Conservation (phyloP, 306 rosid species). For the Citrullus colocynthis region DNA sequence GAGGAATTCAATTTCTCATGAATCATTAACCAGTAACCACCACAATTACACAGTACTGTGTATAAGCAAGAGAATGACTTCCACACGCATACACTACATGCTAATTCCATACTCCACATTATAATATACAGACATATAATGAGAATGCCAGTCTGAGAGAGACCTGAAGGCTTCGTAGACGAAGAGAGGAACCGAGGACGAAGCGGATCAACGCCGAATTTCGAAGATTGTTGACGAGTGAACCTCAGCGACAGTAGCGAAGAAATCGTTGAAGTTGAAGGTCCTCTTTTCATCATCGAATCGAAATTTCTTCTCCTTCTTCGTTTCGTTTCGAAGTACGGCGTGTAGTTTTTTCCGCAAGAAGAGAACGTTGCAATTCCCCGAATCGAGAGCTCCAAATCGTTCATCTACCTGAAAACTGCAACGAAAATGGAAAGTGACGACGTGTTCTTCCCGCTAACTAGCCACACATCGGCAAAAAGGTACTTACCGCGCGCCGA, state of each 20-base stretch:
- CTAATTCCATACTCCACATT: neutral
- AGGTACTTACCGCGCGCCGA: neutral
- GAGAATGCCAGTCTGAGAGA: neutral
- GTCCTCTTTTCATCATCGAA: slow-evolving; percentile 7
- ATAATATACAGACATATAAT: neutral
- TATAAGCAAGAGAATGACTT: neutral
- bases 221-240: neutral
- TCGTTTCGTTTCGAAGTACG: neutral
- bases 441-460: neutral
- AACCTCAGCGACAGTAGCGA: neutral
- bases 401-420: neutral
- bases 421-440: neutral
- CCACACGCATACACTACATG: neutral
- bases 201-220: neutral
- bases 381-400: neutral
- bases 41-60: neutral
- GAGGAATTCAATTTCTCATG: neutral
- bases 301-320: neutral
- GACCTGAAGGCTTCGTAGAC: slow-evolving; percentile 8
- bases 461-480: neutral
- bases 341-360: neutral
- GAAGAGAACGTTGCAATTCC: neutral
- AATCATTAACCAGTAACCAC: neutral
- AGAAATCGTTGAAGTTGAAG: neutral
- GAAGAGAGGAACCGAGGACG: slow-evolving; percentile 1